Conservation (phyloP, 768 basidiomycete genomes). For the Polyporus arcularius region DNA sequence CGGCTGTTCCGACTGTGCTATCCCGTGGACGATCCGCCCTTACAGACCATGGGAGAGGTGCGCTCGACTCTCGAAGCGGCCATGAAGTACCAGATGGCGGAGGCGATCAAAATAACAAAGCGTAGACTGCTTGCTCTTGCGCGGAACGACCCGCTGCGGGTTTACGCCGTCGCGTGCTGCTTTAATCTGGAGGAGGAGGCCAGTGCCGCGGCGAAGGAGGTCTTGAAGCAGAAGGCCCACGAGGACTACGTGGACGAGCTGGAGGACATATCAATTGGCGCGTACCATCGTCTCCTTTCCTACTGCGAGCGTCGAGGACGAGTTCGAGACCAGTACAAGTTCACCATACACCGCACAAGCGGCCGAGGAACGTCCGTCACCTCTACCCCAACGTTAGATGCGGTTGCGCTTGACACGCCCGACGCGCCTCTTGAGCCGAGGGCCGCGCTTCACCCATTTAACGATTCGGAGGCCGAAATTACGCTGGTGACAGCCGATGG, state of each 20-base stretch:
- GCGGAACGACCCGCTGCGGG: slow-evolving; percentile 9
- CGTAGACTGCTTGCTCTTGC: not conserved
- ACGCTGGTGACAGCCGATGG: slow-evolving; percentile 42
- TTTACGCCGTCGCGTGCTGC: slow-evolving; percentile 21
- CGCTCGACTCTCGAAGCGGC: slow-evolving; percentile 24
- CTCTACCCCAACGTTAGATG: not conserved
- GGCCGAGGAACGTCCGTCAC: not conserved
- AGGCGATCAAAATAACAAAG: slow-evolving; percentile 12
- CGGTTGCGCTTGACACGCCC: not conserved
- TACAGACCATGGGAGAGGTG: slow-evolving; percentile 9
- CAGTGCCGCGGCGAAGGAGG: slow-evolving; percentile 10
- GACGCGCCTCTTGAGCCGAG: not conserved
- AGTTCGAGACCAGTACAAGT: not conserved
- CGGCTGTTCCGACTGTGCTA: slow-evolving; percentile 24
- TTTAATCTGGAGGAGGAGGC: slow-evolving; percentile 21
- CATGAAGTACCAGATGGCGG: slow-evolving; percentile 24
- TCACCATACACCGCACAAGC: not conserved
- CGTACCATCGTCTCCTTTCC: slow-evolving; percentile 20
- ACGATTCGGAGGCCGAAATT: not conserved
- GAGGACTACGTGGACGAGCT: slow-evolving; percentile 16
- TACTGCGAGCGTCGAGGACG: slow-evolving; percentile 3
- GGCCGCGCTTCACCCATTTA: not conserved
- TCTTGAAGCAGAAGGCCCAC: not conserved
- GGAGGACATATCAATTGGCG: slow-evolving; percentile 14
- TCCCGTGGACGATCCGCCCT: slow-evolving; percentile 10